Percentiles rank a stretch among this genome's conserved stretches.
Evolutionary conservation across 2,329 filamentous ascomycete genomes (phyloP).

Genomic region (Colletotrichum limetticola): DNA sequence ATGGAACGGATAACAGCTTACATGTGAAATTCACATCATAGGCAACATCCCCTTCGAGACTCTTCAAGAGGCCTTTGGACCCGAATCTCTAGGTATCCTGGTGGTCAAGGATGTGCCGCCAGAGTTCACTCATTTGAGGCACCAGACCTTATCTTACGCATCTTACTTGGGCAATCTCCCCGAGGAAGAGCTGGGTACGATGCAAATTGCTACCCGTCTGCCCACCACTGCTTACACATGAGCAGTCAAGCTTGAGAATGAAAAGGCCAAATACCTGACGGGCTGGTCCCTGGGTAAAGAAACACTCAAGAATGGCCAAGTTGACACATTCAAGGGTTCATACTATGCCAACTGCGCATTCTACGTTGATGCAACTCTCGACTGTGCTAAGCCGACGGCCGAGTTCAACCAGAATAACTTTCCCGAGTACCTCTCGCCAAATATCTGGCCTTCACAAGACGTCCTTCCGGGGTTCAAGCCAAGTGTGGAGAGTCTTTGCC

Average conservation of each 20-base stretch:
- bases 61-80: slow-evolving; percentile 86
- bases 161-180: slow-evolving; percentile 90
- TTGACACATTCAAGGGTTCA: slow-evolving; percentile 84
- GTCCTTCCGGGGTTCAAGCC: slow-evolving; percentile 80
- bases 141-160: slow-evolving; percentile 82
- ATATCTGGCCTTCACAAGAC: slow-evolving; percentile 82
- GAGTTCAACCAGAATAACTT: slow-evolving; percentile 72
- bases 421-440: slow-evolving; percentile 89
- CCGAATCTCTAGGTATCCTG: slow-evolving; percentile 89
- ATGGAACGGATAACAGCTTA: slow-evolving; percentile 5
- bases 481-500: slow-evolving; percentile 80
- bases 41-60: slow-evolving; percentile 75
- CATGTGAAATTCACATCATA: slow-evolving; percentile 44
- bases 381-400: slow-evolving; percentile 69
- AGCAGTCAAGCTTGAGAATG: slow-evolving; percentile 67
- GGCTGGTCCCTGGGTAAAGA: slow-evolving; percentile 88
- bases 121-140: slow-evolving; percentile 77
- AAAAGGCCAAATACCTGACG: slow-evolving; percentile 71
- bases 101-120: slow-evolving; percentile 87
- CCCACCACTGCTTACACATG: slow-evolving; percentile 31
- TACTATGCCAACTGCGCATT: slow-evolving; percentile 89
- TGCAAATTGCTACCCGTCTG: background rate
- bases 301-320: slow-evolving; percentile 79
- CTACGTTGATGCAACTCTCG: slow-evolving; percentile 72
- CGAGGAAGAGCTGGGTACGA: slow-evolving; percentile 74